These are phyloP conservation scores for Lecanicillium sp. DNA, from an alignment of 2,329 filamentous ascomycete species.

Conservation along the genomic window DNA sequence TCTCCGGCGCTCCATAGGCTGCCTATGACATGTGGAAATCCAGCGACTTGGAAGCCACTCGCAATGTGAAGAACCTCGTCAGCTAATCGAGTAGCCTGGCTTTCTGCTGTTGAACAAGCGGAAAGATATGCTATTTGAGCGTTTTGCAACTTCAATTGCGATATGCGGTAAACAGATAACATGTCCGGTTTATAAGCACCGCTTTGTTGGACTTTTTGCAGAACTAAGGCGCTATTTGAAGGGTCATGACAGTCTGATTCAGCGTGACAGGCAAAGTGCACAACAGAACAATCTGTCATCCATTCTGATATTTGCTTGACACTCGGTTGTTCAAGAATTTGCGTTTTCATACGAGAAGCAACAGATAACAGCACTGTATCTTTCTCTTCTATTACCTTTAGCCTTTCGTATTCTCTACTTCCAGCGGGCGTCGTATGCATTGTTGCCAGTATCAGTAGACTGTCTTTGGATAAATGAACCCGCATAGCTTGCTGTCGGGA, in stretches of 20 bases:
- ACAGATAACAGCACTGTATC: not conserved
- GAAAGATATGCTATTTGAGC: conserved; percentile 26
- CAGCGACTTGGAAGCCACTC: conserved; percentile 26
- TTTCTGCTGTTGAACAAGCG: conserved; percentile 27
- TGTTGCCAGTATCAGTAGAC: conserved; percentile 6
- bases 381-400: not conserved
- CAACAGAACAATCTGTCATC: conserved; percentile 8
- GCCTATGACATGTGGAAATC: conserved; percentile 25
- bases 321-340: conserved; percentile 5
- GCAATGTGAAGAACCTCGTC: conserved; percentile 27
- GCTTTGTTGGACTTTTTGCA: conserved; percentile 9
- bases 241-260: conserved; percentile 9
- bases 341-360: not conserved
- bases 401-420: not conserved
- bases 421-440: conserved; percentile 6
- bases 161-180: conserved; percentile 1
- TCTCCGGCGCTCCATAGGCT: conserved; percentile 22
- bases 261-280: conserved; percentile 16
- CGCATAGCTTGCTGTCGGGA: not conserved
- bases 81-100: conserved; percentile 11
- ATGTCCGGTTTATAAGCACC: not conserved
- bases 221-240: conserved; percentile 14
- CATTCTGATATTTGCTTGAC: conserved; percentile 4
- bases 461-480: not conserved
- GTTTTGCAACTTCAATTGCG: conserved; percentile 6